Conservation (phyloP, 352 stramenopile genomes). For the Globisporangium apiculatum region DNA sequence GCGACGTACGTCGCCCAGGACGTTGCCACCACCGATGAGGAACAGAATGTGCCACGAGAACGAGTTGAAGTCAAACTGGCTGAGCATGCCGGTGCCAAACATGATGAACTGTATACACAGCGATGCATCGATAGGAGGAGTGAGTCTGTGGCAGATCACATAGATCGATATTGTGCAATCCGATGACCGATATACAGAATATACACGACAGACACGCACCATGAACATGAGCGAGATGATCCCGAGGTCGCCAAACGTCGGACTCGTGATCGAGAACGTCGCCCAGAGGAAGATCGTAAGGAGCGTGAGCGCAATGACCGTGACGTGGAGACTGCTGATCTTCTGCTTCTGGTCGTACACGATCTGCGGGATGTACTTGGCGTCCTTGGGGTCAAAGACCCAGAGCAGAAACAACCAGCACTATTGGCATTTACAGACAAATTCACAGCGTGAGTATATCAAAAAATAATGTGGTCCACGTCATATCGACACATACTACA, state of each 20-base stretch:
- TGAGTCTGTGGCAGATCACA: too few relatives aligned
- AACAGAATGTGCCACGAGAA: conserved; percentile 94
- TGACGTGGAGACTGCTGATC: conserved; percentile 83
- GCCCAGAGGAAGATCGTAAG: conserved; percentile 89
- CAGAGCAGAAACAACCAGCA: conserved; percentile 88
- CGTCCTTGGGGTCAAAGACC: conserved; percentile 82
- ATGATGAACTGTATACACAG: conserved; percentile 54
- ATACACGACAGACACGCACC: conserved; percentile 20
- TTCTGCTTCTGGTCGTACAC: conserved; percentile 89
- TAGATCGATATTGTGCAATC: too few relatives aligned
- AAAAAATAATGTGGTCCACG: too few relatives aligned
- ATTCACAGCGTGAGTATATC: neutral
- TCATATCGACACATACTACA: too few relatives aligned
- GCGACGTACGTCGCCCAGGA: conserved; percentile 78
- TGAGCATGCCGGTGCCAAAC: conserved; percentile 86
- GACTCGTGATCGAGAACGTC: conserved; percentile 77
- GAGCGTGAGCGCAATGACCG: conserved; percentile 86
- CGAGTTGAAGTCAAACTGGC: conserved; percentile 91
- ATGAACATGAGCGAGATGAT: conserved; percentile 92
- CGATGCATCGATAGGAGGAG: neutral
- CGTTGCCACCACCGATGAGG: conserved; percentile 88
- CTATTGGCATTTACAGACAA: conserved; percentile 13
- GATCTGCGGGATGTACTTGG: conserved; percentile 89
- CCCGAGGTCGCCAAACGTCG: conserved; percentile 87
- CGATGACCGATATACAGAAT: too few relatives aligned